Conservation (phyloP, 2,329 filamentous ascomycete genomes). For the Pezizomycotina sp. region DNA sequence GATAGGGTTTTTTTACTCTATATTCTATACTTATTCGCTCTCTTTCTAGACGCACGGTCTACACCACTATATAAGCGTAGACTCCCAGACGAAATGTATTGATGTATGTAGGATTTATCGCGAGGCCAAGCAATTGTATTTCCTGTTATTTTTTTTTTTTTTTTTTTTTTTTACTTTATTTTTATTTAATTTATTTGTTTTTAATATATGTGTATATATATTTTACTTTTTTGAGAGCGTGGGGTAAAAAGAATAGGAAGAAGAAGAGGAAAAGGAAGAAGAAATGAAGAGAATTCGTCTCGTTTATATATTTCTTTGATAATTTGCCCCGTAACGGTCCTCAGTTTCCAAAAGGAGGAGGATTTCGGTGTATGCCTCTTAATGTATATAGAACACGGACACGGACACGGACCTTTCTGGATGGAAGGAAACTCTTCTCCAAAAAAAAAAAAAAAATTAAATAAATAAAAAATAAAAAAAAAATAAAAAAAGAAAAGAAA, state of each 20-base stretch:
- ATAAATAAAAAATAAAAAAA: not conserved
- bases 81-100: too few species aligned
- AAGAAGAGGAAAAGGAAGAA: not conserved
- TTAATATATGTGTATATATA: too few species aligned
- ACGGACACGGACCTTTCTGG: not conserved
- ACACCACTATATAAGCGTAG: too few species aligned
- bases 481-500: not conserved
- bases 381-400: not conserved
- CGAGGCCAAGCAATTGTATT: not conserved
- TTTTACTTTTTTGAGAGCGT: too few species aligned
- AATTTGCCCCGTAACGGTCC: not conserved
- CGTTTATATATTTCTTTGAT: not conserved
- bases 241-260: not conserved
- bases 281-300: not conserved
- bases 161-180: not conserved
- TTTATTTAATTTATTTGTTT: not conserved
- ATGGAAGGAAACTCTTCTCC: constrained; percentile 2
- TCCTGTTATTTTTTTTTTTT: not conserved
- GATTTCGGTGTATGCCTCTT: not conserved
- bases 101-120: too few species aligned
- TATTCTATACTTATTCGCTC: too few species aligned
- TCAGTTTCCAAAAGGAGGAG: not conserved
- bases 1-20: too few species aligned
- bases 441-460: constrained; percentile 2
- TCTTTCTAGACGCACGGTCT: too few species aligned